Evolutionary conservation across 225 moss, liverwort and hornwort species (phyloP).

Genomic region (Straminergon stramineum): DNA sequence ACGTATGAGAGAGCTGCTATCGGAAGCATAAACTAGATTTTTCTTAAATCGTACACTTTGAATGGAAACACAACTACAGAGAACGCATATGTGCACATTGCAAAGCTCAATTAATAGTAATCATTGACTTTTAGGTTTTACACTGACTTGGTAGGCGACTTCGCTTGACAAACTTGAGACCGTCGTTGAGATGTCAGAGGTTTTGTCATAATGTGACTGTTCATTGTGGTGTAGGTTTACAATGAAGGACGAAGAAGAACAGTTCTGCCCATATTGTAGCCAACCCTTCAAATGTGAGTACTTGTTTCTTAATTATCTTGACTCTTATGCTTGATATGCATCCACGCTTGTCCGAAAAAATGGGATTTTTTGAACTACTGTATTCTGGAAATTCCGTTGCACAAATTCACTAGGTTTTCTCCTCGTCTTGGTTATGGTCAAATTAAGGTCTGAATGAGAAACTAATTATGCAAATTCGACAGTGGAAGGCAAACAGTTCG

Average conservation of each 20-base stretch:
- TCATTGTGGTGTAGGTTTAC: constrained; percentile 60
- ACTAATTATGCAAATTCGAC: background rate
- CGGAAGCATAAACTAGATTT: background rate
- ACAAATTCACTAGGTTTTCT: background rate
- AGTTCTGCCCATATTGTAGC: constrained; percentile 89
- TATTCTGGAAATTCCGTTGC: background rate
- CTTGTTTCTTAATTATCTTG: background rate
- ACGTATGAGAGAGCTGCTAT: background rate
- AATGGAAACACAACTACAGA: background rate
- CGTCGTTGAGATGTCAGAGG: background rate
- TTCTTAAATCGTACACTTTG: background rate
- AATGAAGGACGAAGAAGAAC: constrained; percentile 69
- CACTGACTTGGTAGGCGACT: background rate
- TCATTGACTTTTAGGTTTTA: background rate
- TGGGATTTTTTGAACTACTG: background rate
- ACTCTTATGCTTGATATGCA: background rate
- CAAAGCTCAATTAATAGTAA: background rate
- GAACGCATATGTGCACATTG: background rate
- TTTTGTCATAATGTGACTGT: background rate
- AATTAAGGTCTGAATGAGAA: background rate
- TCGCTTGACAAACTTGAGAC: background rate
- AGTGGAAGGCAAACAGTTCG: constrained; percentile 82
- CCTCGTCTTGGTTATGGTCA: background rate
- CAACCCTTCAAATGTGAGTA: constrained; percentile 84
- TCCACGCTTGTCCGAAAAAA: background rate